Base-by-base conservation (phyloP, 2,329 filamentous ascomycete genomes). In the Trichoderma harzianum region DNA sequence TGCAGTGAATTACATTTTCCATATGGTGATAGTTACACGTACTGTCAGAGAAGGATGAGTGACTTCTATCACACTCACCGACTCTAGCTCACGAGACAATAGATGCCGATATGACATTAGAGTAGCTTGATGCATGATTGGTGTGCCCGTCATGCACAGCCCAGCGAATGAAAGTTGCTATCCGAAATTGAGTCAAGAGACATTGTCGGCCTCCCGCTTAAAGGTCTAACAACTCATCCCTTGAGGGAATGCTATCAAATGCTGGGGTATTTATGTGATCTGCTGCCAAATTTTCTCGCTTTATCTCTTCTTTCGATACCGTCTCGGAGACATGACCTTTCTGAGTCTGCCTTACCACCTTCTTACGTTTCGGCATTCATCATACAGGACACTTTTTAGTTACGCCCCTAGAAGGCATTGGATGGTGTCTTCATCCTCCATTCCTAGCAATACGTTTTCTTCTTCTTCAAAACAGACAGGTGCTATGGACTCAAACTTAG, bases 121-220 rank as follows among this genome's bases (percentile, higher is more conserved):
- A 14, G 8, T 12, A n/a, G 58, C 32, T 16, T 61, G n/a, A 6
- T 36, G 24, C 21, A 18, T 61, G n/a, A 11, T 11, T 21, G 10
- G 28, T 21, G 3, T 32, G 12, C 21, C 12, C 6, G 14, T 5
- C 5, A 21, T 51, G 43, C 5, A 51, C 18, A 39, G 5, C 18
- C 7, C 14, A 12, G 14, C 21, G 5, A 26, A 28, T 36, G 18
- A 21, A n/a, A 8, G 63, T 28, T 6, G 14, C 10, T 34, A 61
- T 24, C 28, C 11, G 14, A 10, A 14, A 12, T 60, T 12, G 26
- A 47, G 36, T 61, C n/a, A 30, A 36, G 57, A 26, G 39, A 39
- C n/a, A 39, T 36, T 28, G 67, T n/a, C 8, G 67, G 67, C 67
- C 67, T 69, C 67, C 67, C 67, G 5, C 67, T 21, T 2, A 10